Base-by-base conservation (phyloP, 208 protist species). In the Trypanosoma boissoni region DNA sequence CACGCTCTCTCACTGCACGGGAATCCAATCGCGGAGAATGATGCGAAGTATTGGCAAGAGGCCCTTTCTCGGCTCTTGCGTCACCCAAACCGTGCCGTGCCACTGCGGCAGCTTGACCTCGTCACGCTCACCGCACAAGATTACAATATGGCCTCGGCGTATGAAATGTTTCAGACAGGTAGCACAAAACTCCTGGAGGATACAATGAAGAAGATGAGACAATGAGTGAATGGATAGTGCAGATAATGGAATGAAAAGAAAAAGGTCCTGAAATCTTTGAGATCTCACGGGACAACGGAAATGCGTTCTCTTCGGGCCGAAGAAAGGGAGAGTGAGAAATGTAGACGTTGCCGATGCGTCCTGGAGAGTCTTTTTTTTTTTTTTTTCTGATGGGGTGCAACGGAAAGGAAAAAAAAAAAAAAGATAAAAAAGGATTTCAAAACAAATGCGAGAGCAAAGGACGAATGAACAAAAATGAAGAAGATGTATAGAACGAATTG, bases 61-160 rank as follows among this genome's bases (percentile, higher is more conserved):
- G 51, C 78, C 39, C 68, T 94, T 9, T 34, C 72, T 23, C 57
- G 74, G 53, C 55, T 94, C 43, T 29, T 94, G 41, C 12, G 73
- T 29, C 58, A 78, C 57, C 84, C 81, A 2, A 54, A 55, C 7
- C 75, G 84, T 5, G 65, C 60, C 9, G 80, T 80, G 10, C 62
- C 53, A 58, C 69, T 94, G 58, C 64, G 72, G 36, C 77, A 84
- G 65, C 46, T 94, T 0, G 88, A 94, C 60, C 90, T 91, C 46
- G 88, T 94, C 16, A 83, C 80, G 3, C 70, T 94, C 29, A 83
- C 88, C 14, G 63, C 68, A 37, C 87, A 87, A 48, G 87, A 94
- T 64, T 81, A 80, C 69, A 78, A 87, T 69, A 61, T 84, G 23
- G 83, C 83, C 0, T 80, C 74, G 24, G 72, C 75, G 21, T 74